These are phyloP conservation scores for Psophocarpus tetragonolobus DNA, from an alignment of 306 rosid species.

Conservation along the genomic window DNA sequence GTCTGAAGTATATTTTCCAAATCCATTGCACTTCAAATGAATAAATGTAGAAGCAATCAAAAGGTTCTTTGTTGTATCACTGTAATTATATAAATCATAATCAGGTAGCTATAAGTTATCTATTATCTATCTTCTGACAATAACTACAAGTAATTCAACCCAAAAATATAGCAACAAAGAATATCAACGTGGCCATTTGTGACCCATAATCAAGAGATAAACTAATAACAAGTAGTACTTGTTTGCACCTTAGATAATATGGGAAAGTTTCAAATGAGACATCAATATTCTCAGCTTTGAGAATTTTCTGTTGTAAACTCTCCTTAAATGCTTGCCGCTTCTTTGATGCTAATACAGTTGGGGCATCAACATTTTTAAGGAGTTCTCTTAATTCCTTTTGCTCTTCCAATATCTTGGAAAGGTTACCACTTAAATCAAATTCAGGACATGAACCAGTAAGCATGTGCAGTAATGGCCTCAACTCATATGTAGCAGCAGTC, in stretches of 20 bases:
- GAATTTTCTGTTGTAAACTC: constrained; percentile 66
- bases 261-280: constrained; percentile 83
- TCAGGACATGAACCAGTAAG: constrained; percentile 62
- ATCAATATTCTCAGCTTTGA: constrained; percentile 64
- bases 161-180: background rate
- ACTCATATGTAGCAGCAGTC: constrained; percentile 45
- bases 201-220: constrained; percentile 13
- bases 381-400: constrained; percentile 62
- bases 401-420: constrained; percentile 67
- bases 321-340: constrained; percentile 75
- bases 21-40: constrained; percentile 75
- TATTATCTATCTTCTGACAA: background rate
- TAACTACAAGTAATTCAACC: constrained; percentile 23
- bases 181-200: background rate
- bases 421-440: constrained; percentile 54
- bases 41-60: constrained; percentile 68
- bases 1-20: constrained; percentile 69
- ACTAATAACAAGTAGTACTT: background rate
- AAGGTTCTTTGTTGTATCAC: constrained; percentile 80
- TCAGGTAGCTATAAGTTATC: constrained; percentile 12
- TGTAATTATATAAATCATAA: constrained; percentile 42
- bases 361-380: constrained; percentile 61
- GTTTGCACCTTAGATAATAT: constrained; percentile 74
- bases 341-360: constrained; percentile 51
- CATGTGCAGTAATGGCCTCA: constrained; percentile 63